These are phyloP conservation scores for Fraxinus ornus DNA, from an alignment of 305 asterid species.

Conservation along the genomic window DNA sequence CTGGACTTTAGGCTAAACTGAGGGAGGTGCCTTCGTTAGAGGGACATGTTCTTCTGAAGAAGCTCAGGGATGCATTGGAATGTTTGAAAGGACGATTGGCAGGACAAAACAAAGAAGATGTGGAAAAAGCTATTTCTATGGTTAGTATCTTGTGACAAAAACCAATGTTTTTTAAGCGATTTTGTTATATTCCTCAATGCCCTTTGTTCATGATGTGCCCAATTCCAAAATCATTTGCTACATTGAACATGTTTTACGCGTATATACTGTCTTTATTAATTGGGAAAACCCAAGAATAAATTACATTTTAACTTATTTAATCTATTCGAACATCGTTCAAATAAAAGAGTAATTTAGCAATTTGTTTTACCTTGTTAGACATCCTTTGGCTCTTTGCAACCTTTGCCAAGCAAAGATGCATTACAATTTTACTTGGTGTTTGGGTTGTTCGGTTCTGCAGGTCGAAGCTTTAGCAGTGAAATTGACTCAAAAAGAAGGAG, in stretches of 20 bases:
- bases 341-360: background rate
- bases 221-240: background rate
- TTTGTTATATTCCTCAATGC: background rate
- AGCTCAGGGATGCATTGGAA: conserved; percentile 96
- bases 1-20: conserved; percentile 69
- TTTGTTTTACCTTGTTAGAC: background rate
- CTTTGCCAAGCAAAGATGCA: background rate
- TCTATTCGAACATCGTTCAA: background rate
- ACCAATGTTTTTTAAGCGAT: background rate
- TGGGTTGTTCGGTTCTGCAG: conserved; percentile 35
- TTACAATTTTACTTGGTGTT: background rate
- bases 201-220: background rate
- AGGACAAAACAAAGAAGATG: conserved; percentile 82
- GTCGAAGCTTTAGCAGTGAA: conserved; percentile 96
- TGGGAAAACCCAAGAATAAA: background rate
- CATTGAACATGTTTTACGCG: background rate
- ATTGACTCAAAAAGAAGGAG: conserved; percentile 95
- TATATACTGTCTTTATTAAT: background rate
- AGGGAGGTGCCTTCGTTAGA: conserved; percentile 90
- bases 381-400: background rate
- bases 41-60: conserved; percentile 95
- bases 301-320: background rate
- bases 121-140: conserved; percentile 86
- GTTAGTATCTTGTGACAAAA: conserved; percentile 38
- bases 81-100: conserved; percentile 76